phyloP scores from a whole-genome alignment of 345 rosid species.

The Eucalyptus regnans region DNA sequence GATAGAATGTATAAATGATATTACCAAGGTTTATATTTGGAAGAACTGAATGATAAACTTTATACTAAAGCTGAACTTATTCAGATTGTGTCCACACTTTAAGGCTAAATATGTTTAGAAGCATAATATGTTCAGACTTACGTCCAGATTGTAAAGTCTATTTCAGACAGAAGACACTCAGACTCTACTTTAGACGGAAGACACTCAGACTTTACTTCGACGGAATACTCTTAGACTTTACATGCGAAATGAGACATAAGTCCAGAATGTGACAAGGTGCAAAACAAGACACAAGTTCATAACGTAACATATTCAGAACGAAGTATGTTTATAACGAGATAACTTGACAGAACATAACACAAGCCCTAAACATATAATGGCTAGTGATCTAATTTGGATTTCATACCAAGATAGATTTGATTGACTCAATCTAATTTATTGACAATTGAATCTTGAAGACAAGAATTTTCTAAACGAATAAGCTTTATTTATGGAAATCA shows the following conservation, averaged over 20 bases:
- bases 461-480: rapidly evolving
- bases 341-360: no score
- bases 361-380: rapidly evolving
- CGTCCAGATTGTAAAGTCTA: rapidly evolving
- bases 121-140: rapidly evolving
- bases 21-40: no score
- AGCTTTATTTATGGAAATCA: rapidly evolving
- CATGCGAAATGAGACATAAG: rapidly evolving
- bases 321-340: rapidly evolving
- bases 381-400: no score
- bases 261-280: no score
- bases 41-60: rapidly evolving
- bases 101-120: rapidly evolving
- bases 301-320: rapidly evolving
- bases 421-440: no score
- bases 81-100: no score
- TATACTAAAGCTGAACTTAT: no score
- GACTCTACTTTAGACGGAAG: rapidly evolving
- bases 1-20: no score
- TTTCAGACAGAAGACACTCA: rapidly evolving
- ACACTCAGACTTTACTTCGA: no score
- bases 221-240: no score
- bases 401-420: rapidly evolving
- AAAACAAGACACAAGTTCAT: no score
- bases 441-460: no score